Base-by-base conservation (phyloP, 2,329 filamentous ascomycete species). In the Neonectria faginata region DNA sequence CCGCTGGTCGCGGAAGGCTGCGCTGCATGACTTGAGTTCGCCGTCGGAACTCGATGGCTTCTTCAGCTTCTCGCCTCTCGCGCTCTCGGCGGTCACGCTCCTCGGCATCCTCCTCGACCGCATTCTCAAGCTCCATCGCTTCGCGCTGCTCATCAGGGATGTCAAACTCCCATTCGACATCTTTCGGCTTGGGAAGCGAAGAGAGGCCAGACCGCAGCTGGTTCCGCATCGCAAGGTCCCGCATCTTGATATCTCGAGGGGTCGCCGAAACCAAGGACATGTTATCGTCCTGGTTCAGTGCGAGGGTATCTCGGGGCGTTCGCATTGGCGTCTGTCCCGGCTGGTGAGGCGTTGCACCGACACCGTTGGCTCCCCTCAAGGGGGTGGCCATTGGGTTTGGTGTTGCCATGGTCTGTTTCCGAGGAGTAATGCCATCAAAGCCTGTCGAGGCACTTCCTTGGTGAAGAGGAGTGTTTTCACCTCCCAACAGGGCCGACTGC, bases 301-400 rank as follows among this genome's bases (percentile, higher is more conserved):
- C 88, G 73, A 98, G 92, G 31, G 85, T 93, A 75, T 99, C 96
- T 63, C 96, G 89, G 10, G 95, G 95, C 9, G 94, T 97, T 63
- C 92, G 89, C 82, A 97, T 83, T 1, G 95, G 94, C 0, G 95
- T 97, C 64, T 93, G 91, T 18, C 92, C 93, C 53, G 90, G 86
- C 5, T 88, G 86, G 58, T 85, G 81, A 7, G 89, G 89, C 14
- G 92, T 97, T 12, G 90, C 89, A 27, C 88, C 91, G 29, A 88
- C 82, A 25, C 88, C 91, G 66, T 86, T 87, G 2, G 83, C 79
- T 44, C 82, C 86, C 58, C 92, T 87, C 69, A 97, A 86, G 1
- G 96, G 96, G 0, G 96, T 99, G 0, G 96, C 94, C 83, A 99
- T 86, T 0, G 96, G 96, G 76, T 99, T 99, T 0, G 96, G 96